Evolutionary conservation across 768 basidiomycete genomes (phyloP).

Genomic region (Mycena rebaudengoi): DNA sequence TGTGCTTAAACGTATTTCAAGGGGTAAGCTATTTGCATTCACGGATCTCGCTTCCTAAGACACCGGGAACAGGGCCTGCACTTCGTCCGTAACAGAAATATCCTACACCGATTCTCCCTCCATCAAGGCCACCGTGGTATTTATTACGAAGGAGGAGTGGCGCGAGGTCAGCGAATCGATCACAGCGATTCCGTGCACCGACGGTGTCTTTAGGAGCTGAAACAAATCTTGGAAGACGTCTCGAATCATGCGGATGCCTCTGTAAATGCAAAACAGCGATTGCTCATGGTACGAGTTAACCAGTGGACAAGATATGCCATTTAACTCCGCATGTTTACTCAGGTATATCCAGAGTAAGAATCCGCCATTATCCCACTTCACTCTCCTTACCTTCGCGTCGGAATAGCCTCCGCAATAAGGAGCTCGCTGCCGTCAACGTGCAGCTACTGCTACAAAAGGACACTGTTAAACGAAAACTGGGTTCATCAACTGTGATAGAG

Average conservation of each 20-base stretch:
- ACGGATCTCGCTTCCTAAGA: too few relatives aligned
- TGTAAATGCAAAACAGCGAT: too few relatives aligned
- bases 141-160: not conserved
- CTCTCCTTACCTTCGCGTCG: too few relatives aligned
- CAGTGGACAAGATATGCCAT: too few relatives aligned
- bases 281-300: too few relatives aligned
- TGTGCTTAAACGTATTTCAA: too few relatives aligned
- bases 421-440: not conserved
- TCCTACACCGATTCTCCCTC: not conserved
- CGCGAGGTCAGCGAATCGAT: not conserved
- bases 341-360: not conserved
- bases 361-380: too few relatives aligned
- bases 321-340: too few relatives aligned
- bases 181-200: not conserved
- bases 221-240: not conserved
- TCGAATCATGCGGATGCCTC: too few relatives aligned
- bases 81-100: constrained; percentile 4
- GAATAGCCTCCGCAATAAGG: not conserved
- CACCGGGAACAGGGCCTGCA: constrained; percentile 22
- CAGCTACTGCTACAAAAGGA: not conserved
- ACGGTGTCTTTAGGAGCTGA: not conserved
- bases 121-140: not conserved
- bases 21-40: constrained; percentile 3
- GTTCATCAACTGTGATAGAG: not conserved
- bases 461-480: not conserved